Base-by-base conservation (phyloP, 2,329 filamentous ascomycete genomes). In the Xylaria sp. region DNA sequence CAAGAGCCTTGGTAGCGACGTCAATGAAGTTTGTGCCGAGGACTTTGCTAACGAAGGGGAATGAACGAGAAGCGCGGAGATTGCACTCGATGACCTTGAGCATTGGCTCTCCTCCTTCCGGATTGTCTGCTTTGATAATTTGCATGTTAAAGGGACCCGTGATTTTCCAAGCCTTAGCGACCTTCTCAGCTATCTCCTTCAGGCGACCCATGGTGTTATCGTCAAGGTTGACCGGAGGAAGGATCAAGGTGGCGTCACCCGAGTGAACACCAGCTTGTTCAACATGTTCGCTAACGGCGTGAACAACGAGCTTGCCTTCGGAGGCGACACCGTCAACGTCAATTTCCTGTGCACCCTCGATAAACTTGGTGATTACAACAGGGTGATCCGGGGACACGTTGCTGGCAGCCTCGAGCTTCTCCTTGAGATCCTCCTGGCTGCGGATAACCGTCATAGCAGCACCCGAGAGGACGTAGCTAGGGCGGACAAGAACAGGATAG, bases 111-210 rank as follows among this genome's bases (percentile, higher is more conserved):
- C 90, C 91, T 66, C 92, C 92, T 67, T 93, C 90, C 36, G 91
- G 89, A 76, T 91, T 85, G 13, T 93, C 86, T 41, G 92, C 93
- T 85, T 97, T 97, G 87, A 99, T 98, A 82, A 99, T 97, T 80
- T 99, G 96, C 95, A 99, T 98, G 87, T 99, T 99, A 89, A 98
- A 99, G 67, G 96, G 96, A 63, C 96, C 96, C 23, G 94, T 98
- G 80, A 98, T 98, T 78, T 88, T 94, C 93, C 95, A 97, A 56
- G 96, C 96, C 83, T 96, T 92, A 73, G 96, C 96, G 60, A 99
- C 94, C 88, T 97, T 98, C 81, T 94, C 83, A 18, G 96, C 95
- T 75, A 99, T 98, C 74, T 93, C 93, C 89, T 97, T 98, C 78
- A 97, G 89, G 69, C 96, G 93, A 72, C 88, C 89, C 87, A 97